Conservation (phyloP, 1,139 yeast species). For the Yarrowia galli region DNA sequence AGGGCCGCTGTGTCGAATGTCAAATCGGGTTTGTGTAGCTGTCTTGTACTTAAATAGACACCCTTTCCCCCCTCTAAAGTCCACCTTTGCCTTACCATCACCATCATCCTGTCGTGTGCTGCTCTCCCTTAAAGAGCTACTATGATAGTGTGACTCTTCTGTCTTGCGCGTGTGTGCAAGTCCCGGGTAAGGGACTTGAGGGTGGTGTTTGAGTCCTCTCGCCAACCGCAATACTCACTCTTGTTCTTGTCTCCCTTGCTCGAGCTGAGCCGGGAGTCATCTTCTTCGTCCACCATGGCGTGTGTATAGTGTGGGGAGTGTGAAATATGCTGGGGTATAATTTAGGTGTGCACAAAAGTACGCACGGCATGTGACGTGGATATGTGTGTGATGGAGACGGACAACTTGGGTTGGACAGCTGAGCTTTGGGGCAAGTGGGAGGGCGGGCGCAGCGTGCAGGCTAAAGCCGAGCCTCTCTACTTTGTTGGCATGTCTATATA, state of each 20-base stretch:
- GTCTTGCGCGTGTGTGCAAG: constrained; percentile 7
- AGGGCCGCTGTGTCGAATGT: background rate
- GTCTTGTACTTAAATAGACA: background rate
- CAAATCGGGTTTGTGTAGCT: background rate
- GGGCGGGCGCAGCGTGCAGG: background rate
- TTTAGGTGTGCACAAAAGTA: constrained; percentile 37
- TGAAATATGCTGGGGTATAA: constrained; percentile 38
- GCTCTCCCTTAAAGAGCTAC: background rate
- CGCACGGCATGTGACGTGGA: constrained; percentile 38
- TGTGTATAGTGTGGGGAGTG: constrained; percentile 35
- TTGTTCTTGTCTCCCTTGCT: constrained; percentile 39
- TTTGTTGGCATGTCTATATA: background rate
- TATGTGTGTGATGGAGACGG: constrained; percentile 1
- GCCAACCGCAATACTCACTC: constrained; percentile 20
- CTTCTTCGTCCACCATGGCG: constrained; percentile 39
- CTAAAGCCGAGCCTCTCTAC: background rate
- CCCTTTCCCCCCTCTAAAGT: no score
- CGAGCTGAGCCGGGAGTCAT: constrained; percentile 39
- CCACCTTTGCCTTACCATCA: background rate
- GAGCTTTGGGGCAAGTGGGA: constrained; percentile 7
- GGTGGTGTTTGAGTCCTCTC: background rate
- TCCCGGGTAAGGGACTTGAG: constrained; percentile 10
- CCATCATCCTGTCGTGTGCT: constrained; percentile 1
- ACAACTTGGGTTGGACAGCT: background rate
- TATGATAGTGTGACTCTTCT: constrained; percentile 26